phyloP scores from a whole-genome alignment of 73 alveolate species.

The Paramecium octaurelia region DNA sequence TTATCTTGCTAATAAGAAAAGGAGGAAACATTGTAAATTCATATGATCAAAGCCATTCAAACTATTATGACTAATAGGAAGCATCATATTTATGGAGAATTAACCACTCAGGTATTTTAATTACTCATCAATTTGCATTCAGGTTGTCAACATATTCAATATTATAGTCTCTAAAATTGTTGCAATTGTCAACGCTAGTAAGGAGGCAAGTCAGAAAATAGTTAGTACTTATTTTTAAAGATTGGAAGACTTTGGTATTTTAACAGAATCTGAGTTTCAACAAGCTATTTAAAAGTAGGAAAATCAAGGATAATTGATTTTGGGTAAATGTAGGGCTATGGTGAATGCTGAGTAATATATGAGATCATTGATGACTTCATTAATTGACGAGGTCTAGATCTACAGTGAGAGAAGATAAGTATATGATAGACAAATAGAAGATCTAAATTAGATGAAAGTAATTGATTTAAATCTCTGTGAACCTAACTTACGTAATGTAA shows the following conservation, averaged over 20 bases:
- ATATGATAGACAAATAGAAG: constrained; percentile 2
- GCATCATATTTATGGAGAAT: background rate
- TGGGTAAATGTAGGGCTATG: background rate
- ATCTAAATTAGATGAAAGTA: background rate
- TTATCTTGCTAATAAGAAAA: background rate
- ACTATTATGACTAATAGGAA: constrained; percentile 10
- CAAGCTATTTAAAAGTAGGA: background rate
- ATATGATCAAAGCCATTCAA: constrained; percentile 18
- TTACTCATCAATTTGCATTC: constrained; percentile 12
- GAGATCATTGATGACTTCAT: background rate
- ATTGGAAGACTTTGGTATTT: constrained; percentile 22
- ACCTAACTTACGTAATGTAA: background rate
- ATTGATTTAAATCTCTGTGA: background rate
- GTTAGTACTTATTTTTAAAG: background rate
- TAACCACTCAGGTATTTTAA: background rate
- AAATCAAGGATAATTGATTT: background rate
- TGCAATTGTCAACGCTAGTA: background rate
- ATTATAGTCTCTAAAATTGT: background rate
- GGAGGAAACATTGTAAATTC: constrained; percentile 24
- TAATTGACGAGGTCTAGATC: background rate
- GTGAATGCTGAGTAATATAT: background rate
- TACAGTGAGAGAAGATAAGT: background rate
- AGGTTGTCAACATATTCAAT: background rate
- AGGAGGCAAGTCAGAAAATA: constrained; percentile 25
- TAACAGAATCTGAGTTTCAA: background rate